Conservation (phyloP, 345 rosid genomes). For the Geranium rotundifolium region DNA sequence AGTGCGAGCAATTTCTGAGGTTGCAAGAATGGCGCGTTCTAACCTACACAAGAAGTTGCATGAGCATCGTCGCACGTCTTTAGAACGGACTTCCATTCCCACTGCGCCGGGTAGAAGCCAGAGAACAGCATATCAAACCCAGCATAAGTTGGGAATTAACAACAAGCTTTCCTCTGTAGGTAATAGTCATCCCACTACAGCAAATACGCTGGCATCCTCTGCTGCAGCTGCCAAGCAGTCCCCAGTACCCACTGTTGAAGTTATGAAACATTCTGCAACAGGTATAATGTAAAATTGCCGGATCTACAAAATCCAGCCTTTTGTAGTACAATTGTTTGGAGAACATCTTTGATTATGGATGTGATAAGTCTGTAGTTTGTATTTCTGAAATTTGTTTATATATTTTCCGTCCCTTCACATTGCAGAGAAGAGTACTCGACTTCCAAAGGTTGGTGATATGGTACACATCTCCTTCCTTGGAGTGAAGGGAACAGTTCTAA, state of each 20-base stretch:
- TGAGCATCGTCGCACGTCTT: slow-evolving; percentile 37
- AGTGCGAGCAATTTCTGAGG: slow-evolving; percentile 44
- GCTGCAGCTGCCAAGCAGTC: slow-evolving; percentile 22
- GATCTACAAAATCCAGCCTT: background rate
- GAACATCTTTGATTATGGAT: background rate
- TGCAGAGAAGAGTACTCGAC: slow-evolving; percentile 25
- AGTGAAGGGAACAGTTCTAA: slow-evolving; percentile 52
- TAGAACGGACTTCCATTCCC: slow-evolving; percentile 24
- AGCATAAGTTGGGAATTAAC: slow-evolving; percentile 8
- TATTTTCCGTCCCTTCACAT: slow-evolving; percentile 2
- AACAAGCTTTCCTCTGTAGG: slow-evolving; percentile 14
- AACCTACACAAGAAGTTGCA: slow-evolving; percentile 47
- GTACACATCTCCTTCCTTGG: slow-evolving; percentile 60
- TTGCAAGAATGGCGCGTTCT: slow-evolving; percentile 50
- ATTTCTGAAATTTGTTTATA: background rate
- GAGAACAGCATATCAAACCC: background rate
- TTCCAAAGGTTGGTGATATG: slow-evolving; percentile 52
- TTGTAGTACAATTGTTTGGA: background rate
- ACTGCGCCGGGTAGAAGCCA: slow-evolving; percentile 23
- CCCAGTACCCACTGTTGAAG: slow-evolving; percentile 24
- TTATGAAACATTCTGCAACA: background rate
- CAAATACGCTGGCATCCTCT: slow-evolving; percentile 12
- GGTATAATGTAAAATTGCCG: background rate
- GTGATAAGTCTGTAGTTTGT: background rate
- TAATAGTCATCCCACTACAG: slow-evolving; percentile 8